These are phyloP conservation scores for Eustoma russellianum DNA, from an alignment of 257 asterid species.

Conservation along the genomic window DNA sequence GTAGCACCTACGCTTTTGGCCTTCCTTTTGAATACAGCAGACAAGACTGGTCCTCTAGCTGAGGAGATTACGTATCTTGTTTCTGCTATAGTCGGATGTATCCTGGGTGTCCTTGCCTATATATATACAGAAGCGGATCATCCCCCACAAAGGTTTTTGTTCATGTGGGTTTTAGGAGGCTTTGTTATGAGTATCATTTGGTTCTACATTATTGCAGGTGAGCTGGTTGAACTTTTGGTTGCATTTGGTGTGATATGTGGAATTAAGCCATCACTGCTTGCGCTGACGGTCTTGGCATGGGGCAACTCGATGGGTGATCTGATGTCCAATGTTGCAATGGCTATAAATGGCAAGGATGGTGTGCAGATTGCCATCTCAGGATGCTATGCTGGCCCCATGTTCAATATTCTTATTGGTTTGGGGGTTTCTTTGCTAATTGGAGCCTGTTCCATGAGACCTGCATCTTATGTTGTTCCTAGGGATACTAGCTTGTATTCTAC, in stretches of 20 bases:
- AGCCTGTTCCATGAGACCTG: slow-evolving; percentile 46
- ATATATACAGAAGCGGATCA: slow-evolving; percentile 30
- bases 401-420: slow-evolving; percentile 63
- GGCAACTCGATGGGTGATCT: slow-evolving; percentile 89
- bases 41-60: background rate
- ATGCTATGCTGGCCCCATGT: slow-evolving; percentile 84
- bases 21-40: slow-evolving; percentile 37
- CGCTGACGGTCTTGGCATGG: slow-evolving; percentile 71
- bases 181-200: slow-evolving; percentile 72
- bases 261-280: slow-evolving; percentile 50
- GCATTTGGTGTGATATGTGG: slow-evolving; percentile 51
- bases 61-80: too few species aligned
- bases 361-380: slow-evolving; percentile 85
- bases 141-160: slow-evolving; percentile 40
- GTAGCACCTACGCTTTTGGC: slow-evolving; percentile 56
- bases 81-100: too few species aligned
- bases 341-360: slow-evolving; percentile 49
- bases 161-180: slow-evolving; percentile 71
- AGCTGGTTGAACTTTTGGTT: slow-evolving; percentile 61
- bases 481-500: slow-evolving; percentile 61
- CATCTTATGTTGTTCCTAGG: slow-evolving; percentile 37
- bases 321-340: slow-evolving; percentile 73
- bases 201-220: slow-evolving; percentile 74
- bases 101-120: too few species aligned
- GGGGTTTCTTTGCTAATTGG: slow-evolving; percentile 65